Evolutionary conservation across 176 grass and related monocot genomes (phyloP), one percentile per base, ranked within the genome.

Genomic region (Oryza glaberrima): DNA sequence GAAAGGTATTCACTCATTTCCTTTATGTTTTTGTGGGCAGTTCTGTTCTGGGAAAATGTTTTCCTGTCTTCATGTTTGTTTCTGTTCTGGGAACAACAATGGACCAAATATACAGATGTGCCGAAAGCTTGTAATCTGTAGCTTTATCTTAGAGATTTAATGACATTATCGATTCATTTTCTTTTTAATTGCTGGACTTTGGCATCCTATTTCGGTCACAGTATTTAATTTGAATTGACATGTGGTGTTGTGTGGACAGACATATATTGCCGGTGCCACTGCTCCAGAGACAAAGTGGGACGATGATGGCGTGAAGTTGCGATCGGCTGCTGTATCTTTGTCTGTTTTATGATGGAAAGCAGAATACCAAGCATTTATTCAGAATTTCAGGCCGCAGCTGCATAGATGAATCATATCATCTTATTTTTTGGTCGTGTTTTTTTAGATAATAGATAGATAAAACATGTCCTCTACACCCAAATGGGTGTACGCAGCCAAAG

Each of bases 221-320:
- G 11, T 63, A 65, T 17, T 78, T 76, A 30, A 71, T 23, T 66
- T 73, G 9, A 9, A 67, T 87, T 73, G 16, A 80, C 34, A 44
- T 82, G 51, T 79, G 72, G 72, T 32, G 77, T 44, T 82, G 63
- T 79, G 72, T 32, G 75, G 28, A 77, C 84, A 98, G 96, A 89
- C 93, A 65, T 95, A 92, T 72, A 92, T 98, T 45, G 93, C 90
- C 5, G 96, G 87, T 66, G 91, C 85, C 30, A 84, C 93, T 66
- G 96, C 93, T 82, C 96, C 96, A 65, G 82, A 98, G 68, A 72
- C 76, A 13, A 95, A 90, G 80, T 98, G 96, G 96, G 89, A 89
- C 35, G 85, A 85, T 28, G 96, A 98, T 52, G 93, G 93, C 11
- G 73, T 92, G 47, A 98, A 83, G 78, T 83, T 98, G 69, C 91